Percentiles rank a stretch among this genome's conserved stretches.
phyloP scores from a whole-genome alignment of 148 eudicot genomes.

The Vaccinium myrtillus region DNA sequence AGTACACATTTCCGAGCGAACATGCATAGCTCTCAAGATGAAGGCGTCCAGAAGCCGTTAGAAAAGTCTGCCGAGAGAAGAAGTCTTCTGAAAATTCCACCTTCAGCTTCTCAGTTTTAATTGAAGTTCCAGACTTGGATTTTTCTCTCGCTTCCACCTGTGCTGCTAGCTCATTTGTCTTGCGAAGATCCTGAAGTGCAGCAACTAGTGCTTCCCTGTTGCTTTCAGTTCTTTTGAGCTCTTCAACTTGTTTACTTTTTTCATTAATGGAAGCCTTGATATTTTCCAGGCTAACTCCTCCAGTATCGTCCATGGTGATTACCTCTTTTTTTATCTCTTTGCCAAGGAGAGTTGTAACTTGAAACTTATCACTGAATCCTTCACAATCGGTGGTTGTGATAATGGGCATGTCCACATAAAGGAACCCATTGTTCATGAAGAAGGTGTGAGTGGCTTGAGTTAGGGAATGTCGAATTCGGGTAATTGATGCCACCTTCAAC shows the following conservation, averaged over 20 bases:
- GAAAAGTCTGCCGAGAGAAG: slow-evolving; percentile 64
- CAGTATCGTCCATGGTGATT: slow-evolving; percentile 18
- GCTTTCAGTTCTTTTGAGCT: slow-evolving; percentile 67
- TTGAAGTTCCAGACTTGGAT: slow-evolving; percentile 24
- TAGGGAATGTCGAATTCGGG: slow-evolving; percentile 60
- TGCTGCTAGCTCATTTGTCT: slow-evolving; percentile 51
- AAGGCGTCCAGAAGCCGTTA: slow-evolving; percentile 76
- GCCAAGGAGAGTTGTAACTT: slow-evolving; percentile 57
- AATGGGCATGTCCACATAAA: slow-evolving; percentile 76
- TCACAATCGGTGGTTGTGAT: slow-evolving; percentile 67
- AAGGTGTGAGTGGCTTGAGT: slow-evolving; percentile 60
- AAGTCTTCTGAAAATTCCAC: slow-evolving; percentile 47
- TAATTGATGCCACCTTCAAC: slow-evolving; percentile 79
- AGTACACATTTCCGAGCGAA: slow-evolving; percentile 88
- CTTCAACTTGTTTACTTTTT: slow-evolving; percentile 56
- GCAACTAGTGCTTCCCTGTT: slow-evolving; percentile 69
- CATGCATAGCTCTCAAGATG: slow-evolving; percentile 89
- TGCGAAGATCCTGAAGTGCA: slow-evolving; percentile 69
- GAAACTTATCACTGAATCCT: slow-evolving; percentile 59
- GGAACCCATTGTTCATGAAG: slow-evolving; percentile 68
- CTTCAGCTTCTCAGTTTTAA: slow-evolving; percentile 27
- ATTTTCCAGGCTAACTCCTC: slow-evolving; percentile 45
- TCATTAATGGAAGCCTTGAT: slow-evolving; percentile 61
- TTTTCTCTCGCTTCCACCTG: slow-evolving; percentile 60
- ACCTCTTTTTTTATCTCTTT: slow-evolving; percentile 21